A percentile compares a stretch with the other conserved stretches of the same genome.
These are phyloP conservation scores for Teratosphaeria viscida DNA, from an alignment of 2,329 filamentous ascomycete genomes.

Conservation along the genomic window DNA sequence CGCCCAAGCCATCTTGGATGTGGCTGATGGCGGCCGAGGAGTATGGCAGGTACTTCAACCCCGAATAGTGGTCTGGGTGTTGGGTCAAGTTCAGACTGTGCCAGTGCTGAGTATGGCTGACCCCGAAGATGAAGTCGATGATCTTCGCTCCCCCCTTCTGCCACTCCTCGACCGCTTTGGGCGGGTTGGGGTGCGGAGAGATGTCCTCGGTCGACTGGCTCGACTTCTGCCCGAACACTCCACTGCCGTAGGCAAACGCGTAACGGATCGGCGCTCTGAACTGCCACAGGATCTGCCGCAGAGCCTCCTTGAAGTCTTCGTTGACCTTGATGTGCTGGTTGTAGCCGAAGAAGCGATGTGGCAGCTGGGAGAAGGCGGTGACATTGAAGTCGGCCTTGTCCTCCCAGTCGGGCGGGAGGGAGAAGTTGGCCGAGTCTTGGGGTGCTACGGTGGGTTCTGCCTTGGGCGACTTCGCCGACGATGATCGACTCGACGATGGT, in stretches of 20 bases:
- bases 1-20: conserved; percentile 79
- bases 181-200: conserved; percentile 69
- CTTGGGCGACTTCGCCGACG: conserved; percentile 1
- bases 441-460: conserved; percentile 7
- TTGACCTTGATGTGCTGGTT: conserved; percentile 97
- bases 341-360: conserved; percentile 72
- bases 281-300: conserved; percentile 79
- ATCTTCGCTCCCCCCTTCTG: conserved; percentile 87
- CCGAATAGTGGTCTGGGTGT: conserved; percentile 87
- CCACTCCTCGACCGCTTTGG: conserved; percentile 68
- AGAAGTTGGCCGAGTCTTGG: conserved; percentile 19
- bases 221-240: conserved; percentile 74
- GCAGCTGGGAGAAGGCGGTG: conserved; percentile 63
- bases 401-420: conserved; percentile 56
- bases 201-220: conserved; percentile 32
- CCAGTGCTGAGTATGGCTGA: conserved; percentile 92
- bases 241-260: conserved; percentile 94
- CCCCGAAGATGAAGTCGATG: conserved; percentile 97
- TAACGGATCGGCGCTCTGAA: conserved; percentile 91
- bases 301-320: conserved; percentile 82
- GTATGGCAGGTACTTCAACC: conserved; percentile 55
- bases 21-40: conserved; percentile 77
- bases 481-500: conserved; percentile 4
- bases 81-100: conserved; percentile 85
- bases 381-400: conserved; percentile 62